Conservation (phyloP, 352 stramenopile genomes). For the Plasmopara halstedii region DNA sequence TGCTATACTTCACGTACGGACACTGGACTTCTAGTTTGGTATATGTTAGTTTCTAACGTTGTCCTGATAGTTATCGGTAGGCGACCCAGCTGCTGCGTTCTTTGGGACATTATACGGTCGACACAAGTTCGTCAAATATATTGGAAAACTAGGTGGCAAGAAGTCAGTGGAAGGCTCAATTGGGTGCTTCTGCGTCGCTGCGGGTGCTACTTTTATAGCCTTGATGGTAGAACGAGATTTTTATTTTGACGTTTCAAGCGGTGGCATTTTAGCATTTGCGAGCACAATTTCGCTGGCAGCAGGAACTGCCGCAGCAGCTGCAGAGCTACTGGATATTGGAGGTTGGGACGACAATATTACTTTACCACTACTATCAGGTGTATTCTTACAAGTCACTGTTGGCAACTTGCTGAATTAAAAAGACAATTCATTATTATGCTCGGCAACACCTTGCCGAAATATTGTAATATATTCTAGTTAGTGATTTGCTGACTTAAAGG, state of each 20-base stretch:
- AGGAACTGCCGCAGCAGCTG: conserved; percentile 27
- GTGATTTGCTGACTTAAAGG: conserved; percentile 20
- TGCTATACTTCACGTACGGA: conserved; percentile 48
- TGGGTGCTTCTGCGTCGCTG: conserved; percentile 28
- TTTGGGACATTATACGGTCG: conserved; percentile 36
- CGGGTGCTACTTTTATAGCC: conserved; percentile 12
- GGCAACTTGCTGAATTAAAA: conserved; percentile 12
- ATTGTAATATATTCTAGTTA: conserved; percentile 17
- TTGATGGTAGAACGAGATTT: conserved; percentile 21
- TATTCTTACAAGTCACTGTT: conserved; percentile 29
- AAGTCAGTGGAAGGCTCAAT: conserved; percentile 46
- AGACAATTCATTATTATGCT: too few species aligned
- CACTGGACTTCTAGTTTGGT: too few species aligned
- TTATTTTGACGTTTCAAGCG: conserved; percentile 14
- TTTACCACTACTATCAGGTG: conserved; percentile 33
- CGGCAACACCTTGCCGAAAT: conserved; percentile 3
- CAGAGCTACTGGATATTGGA: conserved; percentile 35
- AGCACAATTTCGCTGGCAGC: conserved; percentile 17
- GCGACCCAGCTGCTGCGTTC: conserved; percentile 42
- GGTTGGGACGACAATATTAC: conserved; percentile 59
- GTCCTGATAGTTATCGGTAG: conserved; percentile 33
- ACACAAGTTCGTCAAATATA: conserved; percentile 19
- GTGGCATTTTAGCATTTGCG: background rate
- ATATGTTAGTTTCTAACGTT: background rate
- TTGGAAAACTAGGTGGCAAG: conserved; percentile 13